Base-by-base conservation (phyloP, 2,329 filamentous ascomycete species). In the Ambrosiella xylebori region DNA sequence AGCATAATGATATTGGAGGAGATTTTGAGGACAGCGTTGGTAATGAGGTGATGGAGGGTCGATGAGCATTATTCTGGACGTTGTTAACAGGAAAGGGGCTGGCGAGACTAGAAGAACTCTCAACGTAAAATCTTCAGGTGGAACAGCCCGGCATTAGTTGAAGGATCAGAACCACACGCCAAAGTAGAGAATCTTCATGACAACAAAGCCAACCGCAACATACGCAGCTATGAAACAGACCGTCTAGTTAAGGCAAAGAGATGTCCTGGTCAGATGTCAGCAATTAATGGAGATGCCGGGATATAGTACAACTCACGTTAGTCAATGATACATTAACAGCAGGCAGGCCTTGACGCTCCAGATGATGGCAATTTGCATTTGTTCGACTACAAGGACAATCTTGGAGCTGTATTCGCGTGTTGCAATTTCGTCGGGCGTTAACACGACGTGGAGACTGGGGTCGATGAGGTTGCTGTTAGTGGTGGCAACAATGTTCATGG, bases 381-480 rank as follows among this genome's bases (percentile, higher is more conserved):
- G 73, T 62, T 84, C 80, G 2, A 78, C 76, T 6, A 81, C 74
- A 45, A 82, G 70, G 0, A 82, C 79, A 70, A 79, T 75, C 70
- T 83, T 84, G 45, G 78, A 81, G 7, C 80, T 81, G 39, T 66
- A 69, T 1, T 69, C 65, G 54, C 77, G 69, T 40, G 71, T 67
- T 1, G 61, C 63, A 47, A 74, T 71, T 40, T 70, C 71, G 0
- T 68, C 61, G 0, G 73, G 69, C 0, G 78, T 79, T 53, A 82
- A 68, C 2, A 65, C 61, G 0, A 66, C 64, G 0, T 68, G 66
- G 36, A 79, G 70, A 13, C 72, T 67, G 0, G 74, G 71, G 15
- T 76, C 70, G 67, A 83, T 79, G 15, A 83, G 70, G 63, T 84
- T 84, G 47, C 76, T 81, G 12, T 74, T 76, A n/a, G 76, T 78